A percentile compares a stretch with the other conserved stretches of the same genome.
Evolutionary conservation across 2,329 filamentous ascomycete species (phyloP).

Genomic region (Exophiala bonariae): DNA sequence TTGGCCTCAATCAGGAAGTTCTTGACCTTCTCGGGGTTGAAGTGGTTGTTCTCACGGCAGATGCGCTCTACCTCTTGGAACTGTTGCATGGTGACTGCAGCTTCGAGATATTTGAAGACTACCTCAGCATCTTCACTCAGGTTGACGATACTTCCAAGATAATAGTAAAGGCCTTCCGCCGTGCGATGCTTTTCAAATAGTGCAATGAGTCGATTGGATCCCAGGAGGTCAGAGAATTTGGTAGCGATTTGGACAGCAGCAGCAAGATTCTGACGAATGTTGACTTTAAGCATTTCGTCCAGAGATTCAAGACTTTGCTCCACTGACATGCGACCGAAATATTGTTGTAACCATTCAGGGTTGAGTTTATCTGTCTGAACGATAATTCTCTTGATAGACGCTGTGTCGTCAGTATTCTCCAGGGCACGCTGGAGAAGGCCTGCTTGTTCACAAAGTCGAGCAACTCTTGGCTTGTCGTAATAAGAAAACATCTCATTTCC

Average conservation of each 20-base stretch:
- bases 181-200: constrained; percentile 98
- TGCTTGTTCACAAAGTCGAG: constrained; percentile 88
- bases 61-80: constrained; percentile 96
- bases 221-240: constrained; percentile 95
- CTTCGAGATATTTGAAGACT: constrained; percentile 99
- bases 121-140: constrained; percentile 93
- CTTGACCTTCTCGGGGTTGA: constrained; percentile 94
- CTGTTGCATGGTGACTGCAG: constrained; percentile 89
- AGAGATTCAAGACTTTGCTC: constrained; percentile 93
- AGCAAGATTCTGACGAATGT: constrained; percentile 96
- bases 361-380: constrained; percentile 80
- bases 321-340: constrained; percentile 91
- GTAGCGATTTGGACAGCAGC: constrained; percentile 93
- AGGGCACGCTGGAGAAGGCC: constrained; percentile 83
- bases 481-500: constrained; percentile 98
- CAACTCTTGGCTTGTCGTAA: constrained; percentile 89
- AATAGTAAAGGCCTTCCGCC: constrained; percentile 95
- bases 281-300: constrained; percentile 92
- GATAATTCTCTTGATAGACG: constrained; percentile 87
- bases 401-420: constrained; percentile 91
- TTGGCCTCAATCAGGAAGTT: constrained; percentile 98
- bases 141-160: constrained; percentile 96
- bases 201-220: constrained; percentile 82
- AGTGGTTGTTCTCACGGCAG: constrained; percentile 87
- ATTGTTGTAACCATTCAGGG: constrained; percentile 86